Percentiles rank a stretch among this genome's conserved stretches.
These are phyloP conservation scores for Lichtheimia ramosa DNA, from an alignment of 371 early-diverging fungal genomes.

Conservation along the genomic window DNA sequence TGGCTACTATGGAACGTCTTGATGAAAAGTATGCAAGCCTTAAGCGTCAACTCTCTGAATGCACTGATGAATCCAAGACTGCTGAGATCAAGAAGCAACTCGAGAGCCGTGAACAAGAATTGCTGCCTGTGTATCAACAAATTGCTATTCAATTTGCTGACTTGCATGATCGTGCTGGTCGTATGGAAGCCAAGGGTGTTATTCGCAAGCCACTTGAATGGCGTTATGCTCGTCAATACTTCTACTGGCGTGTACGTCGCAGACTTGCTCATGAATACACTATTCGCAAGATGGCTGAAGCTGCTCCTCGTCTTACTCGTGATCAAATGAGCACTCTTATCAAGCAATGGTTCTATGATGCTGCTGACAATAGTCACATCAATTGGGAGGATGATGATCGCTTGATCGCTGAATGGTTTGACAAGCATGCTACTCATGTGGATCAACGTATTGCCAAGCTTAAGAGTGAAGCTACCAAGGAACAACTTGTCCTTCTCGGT, in stretches of 20 bases:
- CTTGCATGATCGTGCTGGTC: slow-evolving; percentile 95
- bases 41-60: slow-evolving; percentile 64
- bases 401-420: slow-evolving; percentile 66
- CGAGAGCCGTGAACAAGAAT: slow-evolving; percentile 80
- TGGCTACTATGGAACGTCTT: slow-evolving; percentile 91
- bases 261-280: slow-evolving; percentile 76
- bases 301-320: slow-evolving; percentile 43
- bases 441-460: slow-evolving; percentile 46
- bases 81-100: slow-evolving; percentile 69
- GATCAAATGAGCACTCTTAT: slow-evolving; percentile 48
- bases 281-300: slow-evolving; percentile 53
- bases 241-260: slow-evolving; percentile 92
- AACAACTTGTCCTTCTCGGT: slow-evolving; percentile 40
- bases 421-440: slow-evolving; percentile 47
- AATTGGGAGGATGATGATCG: slow-evolving; percentile 38
- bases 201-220: slow-evolving; percentile 83
- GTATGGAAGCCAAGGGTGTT: slow-evolving; percentile 94
- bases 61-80: slow-evolving; percentile 46
- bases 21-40: slow-evolving; percentile 75
- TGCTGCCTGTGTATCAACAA: slow-evolving; percentile 91
- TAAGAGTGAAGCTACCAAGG: slow-evolving; percentile 35
- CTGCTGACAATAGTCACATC: neutral
- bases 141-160: slow-evolving; percentile 97
- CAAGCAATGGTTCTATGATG: slow-evolving; percentile 54
- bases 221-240: slow-evolving; percentile 82